A percentile compares a stretch with the other conserved stretches of the same genome.
phyloP scores from a whole-genome alignment of 2,329 filamentous ascomycete species.

The Fusarium sp. region DNA sequence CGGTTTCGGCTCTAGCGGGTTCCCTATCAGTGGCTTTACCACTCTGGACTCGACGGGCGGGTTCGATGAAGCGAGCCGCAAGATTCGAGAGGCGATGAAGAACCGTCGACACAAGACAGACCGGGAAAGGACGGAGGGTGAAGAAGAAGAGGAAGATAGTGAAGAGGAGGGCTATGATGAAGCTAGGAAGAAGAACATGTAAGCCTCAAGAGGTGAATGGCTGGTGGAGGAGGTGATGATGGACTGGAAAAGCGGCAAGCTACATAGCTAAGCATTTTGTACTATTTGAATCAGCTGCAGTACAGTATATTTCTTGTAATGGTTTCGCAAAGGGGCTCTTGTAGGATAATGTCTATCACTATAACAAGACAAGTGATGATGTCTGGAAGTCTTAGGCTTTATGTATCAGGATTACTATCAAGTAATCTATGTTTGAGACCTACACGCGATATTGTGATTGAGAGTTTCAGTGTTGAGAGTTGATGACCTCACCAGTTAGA shows the following conservation, averaged over 20 bases:
- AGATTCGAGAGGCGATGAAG: constrained; percentile 87
- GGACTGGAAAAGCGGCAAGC: neutral
- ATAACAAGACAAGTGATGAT: neutral
- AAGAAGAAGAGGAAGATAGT: constrained; percentile 55
- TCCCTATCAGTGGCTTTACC: constrained; percentile 77
- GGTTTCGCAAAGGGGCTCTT: neutral
- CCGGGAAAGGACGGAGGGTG: constrained; percentile 51
- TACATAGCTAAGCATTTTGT: constrained; percentile 29
- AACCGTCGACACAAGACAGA: constrained; percentile 65
- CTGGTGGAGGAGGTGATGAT: neutral
- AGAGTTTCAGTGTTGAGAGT: neutral
- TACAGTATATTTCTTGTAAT: constrained; percentile 8
- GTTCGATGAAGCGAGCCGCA: constrained; percentile 84
- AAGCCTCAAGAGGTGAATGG: constrained; percentile 13
- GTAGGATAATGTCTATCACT: neutral
- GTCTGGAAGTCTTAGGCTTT: no score
- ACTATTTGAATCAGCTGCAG: constrained; percentile 19
- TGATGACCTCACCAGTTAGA: neutral
- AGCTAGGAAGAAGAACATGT: constrained; percentile 56
- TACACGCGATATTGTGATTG: neutral
- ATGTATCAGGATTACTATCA: no score
- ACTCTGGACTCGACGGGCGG: constrained; percentile 73
- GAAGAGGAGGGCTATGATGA: constrained; percentile 57
- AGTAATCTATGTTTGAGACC: no score
- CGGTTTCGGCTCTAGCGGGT: constrained; percentile 68